Base-by-base conservation (phyloP, 2,329 filamentous ascomycete species). In the Cladosporium sp. region DNA sequence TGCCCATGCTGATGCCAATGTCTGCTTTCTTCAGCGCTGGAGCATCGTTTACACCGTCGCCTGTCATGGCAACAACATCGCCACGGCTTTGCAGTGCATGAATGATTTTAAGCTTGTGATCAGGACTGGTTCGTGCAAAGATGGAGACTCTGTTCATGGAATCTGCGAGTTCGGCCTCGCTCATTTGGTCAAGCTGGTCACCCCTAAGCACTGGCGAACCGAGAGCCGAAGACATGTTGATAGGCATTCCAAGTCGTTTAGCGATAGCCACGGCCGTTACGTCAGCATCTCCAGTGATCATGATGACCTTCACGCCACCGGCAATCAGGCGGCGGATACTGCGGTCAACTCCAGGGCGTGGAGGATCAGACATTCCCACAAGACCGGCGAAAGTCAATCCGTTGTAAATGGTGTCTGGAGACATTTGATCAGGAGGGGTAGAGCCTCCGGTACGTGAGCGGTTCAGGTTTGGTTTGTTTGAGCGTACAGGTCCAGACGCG, bases 61-160 rank as follows among this genome's bases (percentile, higher is more conserved):
- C 93, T 11, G 93, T 98, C 93, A 98, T 98, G 51, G 93, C 94
- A 39, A 98, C 93, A 47, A 98, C 94, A 68, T 97, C 91, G 25
- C 92, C 92, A 32, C 92, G 86, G 50, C 87, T 83, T 69, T 98
- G 93, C 20, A 98, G 80, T 0, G 93, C 93, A 49, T 82, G 79
- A 54, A 98, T 86, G 62, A 98, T 98, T 70, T 95, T 97, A 75
- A 98, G 82, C 72, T 98, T 98, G 73, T 98, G 93, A 55, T 98
- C 93, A 0, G 93, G 93, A 56, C 89, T 95, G 2, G 93, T 97
- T 47, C 94, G 85, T 15, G 93, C 94, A 66, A 98, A 98, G 50
- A 98, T 93, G 1, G 88, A 93, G 1, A 92, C 95, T 49, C 87
- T 85, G 52, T 86, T 80, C 67, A 98, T 93, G 7, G 89, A 88